Evolutionary conservation across 2,329 filamentous ascomycete genomes (phyloP), one percentile per base, ranked within the genome.

Genomic region (Shiraia sp.): DNA sequence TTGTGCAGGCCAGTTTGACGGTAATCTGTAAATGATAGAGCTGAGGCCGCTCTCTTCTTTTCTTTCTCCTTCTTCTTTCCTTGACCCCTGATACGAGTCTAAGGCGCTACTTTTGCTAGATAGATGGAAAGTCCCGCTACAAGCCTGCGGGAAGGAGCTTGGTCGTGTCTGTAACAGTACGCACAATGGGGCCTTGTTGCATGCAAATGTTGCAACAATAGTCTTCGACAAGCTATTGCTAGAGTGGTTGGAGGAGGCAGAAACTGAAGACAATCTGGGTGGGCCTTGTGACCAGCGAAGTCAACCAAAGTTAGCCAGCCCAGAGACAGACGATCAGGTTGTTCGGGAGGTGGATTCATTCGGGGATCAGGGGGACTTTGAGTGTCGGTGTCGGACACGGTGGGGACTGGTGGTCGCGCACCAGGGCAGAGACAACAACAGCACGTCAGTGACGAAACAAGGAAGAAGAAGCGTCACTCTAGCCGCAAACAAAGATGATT

Each of bases 1-100:
- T 57, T 35, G 51, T 57, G 56, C 63, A 66, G 61, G 64, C 61
- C 63, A 68, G 66, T 45, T 64, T 63, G 64, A 55, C 59, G 55
- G 55, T 58, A 45, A 57, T 63, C 45, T 49, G 44, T 38, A 43
- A 38, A 28, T 47, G 17, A 12, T 30, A 12, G 31, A 14, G n/a
- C n/a, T n/a, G n/a, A n/a, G n/a, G n/a, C n/a, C n/a, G n/a, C n/a
- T n/a, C n/a, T n/a, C n/a, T n/a, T n/a, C n/a, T n/a, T n/a, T n/a
- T n/a, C n/a, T n/a, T n/a, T n/a, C n/a, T n/a, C n/a, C n/a, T n/a
- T n/a, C n/a, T n/a, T n/a, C n/a, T n/a, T n/a, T n/a, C n/a, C n/a
- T n/a, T n/a, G n/a, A n/a, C n/a, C n/a, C n/a, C 17, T 25, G 36
- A 9, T 13, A 14, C 33, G 7, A 12, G 16, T 15, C 13, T 25